Base-by-base conservation (phyloP, 495 filamentous ascomycete genomes). In the Amphirosellinia nigrospora region DNA sequence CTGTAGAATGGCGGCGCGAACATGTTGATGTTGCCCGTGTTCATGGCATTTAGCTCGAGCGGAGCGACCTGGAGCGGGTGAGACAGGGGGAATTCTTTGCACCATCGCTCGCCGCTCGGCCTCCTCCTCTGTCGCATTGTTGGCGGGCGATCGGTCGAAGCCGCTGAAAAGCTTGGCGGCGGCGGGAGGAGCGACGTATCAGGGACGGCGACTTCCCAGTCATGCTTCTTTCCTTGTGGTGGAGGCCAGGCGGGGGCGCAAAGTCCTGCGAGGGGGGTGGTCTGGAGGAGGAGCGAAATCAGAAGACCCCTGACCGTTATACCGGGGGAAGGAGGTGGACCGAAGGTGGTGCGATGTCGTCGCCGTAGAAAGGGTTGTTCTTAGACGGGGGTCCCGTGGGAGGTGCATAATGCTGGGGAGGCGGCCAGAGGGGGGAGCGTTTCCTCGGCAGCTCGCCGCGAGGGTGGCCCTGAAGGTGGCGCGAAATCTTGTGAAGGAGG, bases 181-280 rank as follows among this genome's bases (percentile, higher is more conserved):
- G 95, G 95, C 0, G 94, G 94, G 60, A 97, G 90, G 43, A 89
- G 85, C 1, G 93, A 81, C 32, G 87, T 96, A 78, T 97, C 94
- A 3, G 92, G 92, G 13, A 96, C 88, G 6, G 88, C 85, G 32
- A 88, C 84, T 73, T 91, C 85, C 94, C 93, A 96, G 82, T 94
- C 92, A 76, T 96, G 92, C 73, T 91, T 88, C 15, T 72, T 62
- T 64, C 83, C 50, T 13, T 50, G 36, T 34, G 89, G 88, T 7
- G 87, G 87, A 0, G 82, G 1, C 80, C 83, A 0, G 80, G 77
- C 0, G 82, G 84, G 4, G 85, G 79, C 7, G 76, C 77, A 28
- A 78, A 64, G 69, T 84, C 52, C 3, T 70, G 61, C 15, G 79
- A 79, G 2, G 78, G 77, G 1, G 77, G 79, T 13, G 77, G 77